Evolutionary conservation across 148 eudicot species (phyloP), one percentile per base, ranked within the genome.

Genomic region (Silene latifolia): DNA sequence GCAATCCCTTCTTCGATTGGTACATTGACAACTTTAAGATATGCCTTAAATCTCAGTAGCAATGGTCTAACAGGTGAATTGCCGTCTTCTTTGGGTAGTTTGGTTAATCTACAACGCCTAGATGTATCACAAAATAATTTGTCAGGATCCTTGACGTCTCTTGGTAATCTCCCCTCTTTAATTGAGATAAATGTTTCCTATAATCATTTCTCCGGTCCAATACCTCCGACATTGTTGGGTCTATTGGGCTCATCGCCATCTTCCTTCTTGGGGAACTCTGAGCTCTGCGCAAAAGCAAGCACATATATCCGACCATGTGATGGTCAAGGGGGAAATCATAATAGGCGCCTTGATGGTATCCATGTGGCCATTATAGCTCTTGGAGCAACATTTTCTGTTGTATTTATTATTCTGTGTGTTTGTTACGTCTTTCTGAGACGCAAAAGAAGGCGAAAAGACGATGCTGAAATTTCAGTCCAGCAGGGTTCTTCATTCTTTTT

Each of bases 61-160:
- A 90, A 88, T 72, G 79, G 85, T n/a, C 78, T 92, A 32, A 77
- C 79, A 2, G 95, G 92, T 74, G 76, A 69, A 72, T 14, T 92
- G 72, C 93, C 97, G 2, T 8, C 62, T 15, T 3, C 72, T 70
- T 59, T 92, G 1, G 78, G 82, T 62, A 77, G 44, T 8, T 80
- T 92, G 62, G 27, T 63, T 18, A 86, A 81, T 86, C 81, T 92
- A 17, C 85, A 88, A 76, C 25, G 21, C 68, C 51, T 90, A 32
- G 95, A 90, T 79, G 54, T 92, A 15, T 87, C 95, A 57, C 70
- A 47, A 77, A 90, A 92, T 69, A 87, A 83, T 82, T 82, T 92
- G 35, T 87, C 85, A 3, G 97, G 94, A 42, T 82, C 77, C 71
- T 82, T 92, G 81, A 77, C 71, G 24, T 66, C 79, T 58, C 76